These are phyloP conservation scores for Candida argentea DNA, from an alignment of 805 yeast species.

Conservation along the genomic window DNA sequence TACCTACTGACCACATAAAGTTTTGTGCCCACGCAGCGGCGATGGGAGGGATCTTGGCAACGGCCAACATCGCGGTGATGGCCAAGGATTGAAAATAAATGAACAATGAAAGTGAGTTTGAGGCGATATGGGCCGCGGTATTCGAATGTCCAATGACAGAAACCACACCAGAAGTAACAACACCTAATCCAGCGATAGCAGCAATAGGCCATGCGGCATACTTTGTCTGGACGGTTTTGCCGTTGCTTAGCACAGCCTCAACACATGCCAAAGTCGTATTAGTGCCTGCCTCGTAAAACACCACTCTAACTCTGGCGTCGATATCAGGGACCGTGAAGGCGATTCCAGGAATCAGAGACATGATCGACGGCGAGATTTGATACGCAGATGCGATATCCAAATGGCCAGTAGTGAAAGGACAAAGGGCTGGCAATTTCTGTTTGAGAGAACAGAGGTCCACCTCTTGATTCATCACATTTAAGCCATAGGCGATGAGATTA, in stretches of 20 bases:
- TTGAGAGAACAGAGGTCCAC: slow-evolving; percentile 56
- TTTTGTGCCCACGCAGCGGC: slow-evolving; percentile 98
- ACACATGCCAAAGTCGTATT: slow-evolving; percentile 73
- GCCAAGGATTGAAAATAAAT: slow-evolving; percentile 92
- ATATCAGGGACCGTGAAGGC: slow-evolving; percentile 90
- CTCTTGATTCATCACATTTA: slow-evolving; percentile 44
- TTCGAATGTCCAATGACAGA: slow-evolving; percentile 82
- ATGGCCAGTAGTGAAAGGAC: slow-evolving; percentile 86
- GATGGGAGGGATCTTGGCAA: slow-evolving; percentile 84
- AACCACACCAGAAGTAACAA: slow-evolving; percentile 76
- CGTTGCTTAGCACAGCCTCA: slow-evolving; percentile 75
- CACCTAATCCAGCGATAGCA: slow-evolving; percentile 79
- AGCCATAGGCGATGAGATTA: slow-evolving; percentile 71
- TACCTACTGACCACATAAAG: slow-evolving; percentile 94
- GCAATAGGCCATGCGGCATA: slow-evolving; percentile 77
- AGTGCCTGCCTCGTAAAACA: slow-evolving; percentile 36
- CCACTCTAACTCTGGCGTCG: slow-evolving; percentile 81
- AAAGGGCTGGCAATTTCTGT: slow-evolving; percentile 28
- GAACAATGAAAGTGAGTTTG: slow-evolving; percentile 86
- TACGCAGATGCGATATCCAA: slow-evolving; percentile 55
- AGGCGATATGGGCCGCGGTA: slow-evolving; percentile 96
- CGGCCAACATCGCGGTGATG: slow-evolving; percentile 92
- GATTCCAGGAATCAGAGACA: slow-evolving; percentile 58
- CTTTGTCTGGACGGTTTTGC: slow-evolving; percentile 86
- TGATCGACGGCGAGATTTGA: slow-evolving; percentile 28